Evolutionary conservation across 805 yeast species (phyloP).

Genomic region (Saccharomyces paradoxus): DNA sequence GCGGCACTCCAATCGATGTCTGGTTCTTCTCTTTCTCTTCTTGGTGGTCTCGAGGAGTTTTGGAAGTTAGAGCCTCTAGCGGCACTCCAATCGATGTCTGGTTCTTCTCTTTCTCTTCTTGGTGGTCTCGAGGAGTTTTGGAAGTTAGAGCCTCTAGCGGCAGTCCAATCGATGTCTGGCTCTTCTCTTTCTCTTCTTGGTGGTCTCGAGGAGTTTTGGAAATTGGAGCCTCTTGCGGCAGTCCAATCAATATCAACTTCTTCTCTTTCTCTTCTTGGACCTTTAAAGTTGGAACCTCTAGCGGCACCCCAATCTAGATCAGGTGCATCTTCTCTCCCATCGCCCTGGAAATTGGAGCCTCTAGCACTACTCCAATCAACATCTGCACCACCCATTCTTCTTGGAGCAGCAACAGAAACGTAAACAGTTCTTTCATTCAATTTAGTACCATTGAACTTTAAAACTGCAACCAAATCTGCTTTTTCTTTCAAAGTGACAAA

Average conservation of each 20-base stretch:
- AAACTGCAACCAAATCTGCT: constrained; percentile 67
- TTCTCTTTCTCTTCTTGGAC: constrained; percentile 28
- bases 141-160: constrained; percentile 34
- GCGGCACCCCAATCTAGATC: constrained; percentile 45
- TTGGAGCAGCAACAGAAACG: constrained; percentile 74
- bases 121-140: constrained; percentile 17
- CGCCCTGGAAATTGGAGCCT: constrained; percentile 24
- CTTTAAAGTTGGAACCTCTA: constrained; percentile 37
- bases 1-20: constrained; percentile 42
- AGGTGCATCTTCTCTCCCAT: constrained; percentile 32
- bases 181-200: constrained; percentile 33
- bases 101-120: constrained; percentile 30
- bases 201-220: constrained; percentile 26
- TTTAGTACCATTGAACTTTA: constrained; percentile 60
- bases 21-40: constrained; percentile 34
- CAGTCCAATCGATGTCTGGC: constrained; percentile 55
- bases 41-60: constrained; percentile 23
- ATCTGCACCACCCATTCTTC: constrained; percentile 39
- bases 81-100: constrained; percentile 38
- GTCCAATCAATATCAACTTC: constrained; percentile 31
- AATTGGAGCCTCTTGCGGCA: constrained; percentile 32
- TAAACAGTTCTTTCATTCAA: constrained; percentile 65
- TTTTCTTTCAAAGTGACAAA: constrained; percentile 75
- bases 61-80: constrained; percentile 30
- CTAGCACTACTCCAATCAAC: constrained; percentile 41